A percentile compares a stretch with the other conserved stretches of the same genome.
Evolutionary conservation across 352 stramenopile genomes (phyloP).

Genomic region (Thalassiosira mediterranea): DNA sequence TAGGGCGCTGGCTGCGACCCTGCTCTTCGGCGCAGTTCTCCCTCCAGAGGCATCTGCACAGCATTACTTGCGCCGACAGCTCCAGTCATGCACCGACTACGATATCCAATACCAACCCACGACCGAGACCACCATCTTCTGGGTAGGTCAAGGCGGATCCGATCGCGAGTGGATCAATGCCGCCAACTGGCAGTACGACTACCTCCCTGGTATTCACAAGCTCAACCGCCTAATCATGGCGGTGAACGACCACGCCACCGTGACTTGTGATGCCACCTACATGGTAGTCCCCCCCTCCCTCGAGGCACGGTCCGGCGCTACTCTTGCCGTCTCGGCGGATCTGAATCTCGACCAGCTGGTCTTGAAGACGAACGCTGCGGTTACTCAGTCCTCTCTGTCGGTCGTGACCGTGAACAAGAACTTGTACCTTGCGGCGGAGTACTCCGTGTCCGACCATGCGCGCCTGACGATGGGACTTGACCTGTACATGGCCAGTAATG

Average conservation of each 20-base stretch:
- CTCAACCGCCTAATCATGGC: slow-evolving; percentile 2
- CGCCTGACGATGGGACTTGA: not conserved
- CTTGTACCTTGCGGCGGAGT: not conserved
- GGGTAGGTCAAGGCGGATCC: not conserved
- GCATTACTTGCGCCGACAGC: no score
- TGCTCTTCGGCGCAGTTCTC: no score
- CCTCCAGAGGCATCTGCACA: no score
- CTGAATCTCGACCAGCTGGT: not conserved
- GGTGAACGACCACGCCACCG: not conserved
- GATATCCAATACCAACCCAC: not conserved
- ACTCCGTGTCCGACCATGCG: not conserved
- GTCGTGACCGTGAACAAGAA: not conserved
- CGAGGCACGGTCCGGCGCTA: not conserved
- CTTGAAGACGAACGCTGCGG: not conserved
- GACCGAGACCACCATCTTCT: not conserved
- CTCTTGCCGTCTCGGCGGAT: not conserved
- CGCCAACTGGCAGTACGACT: not conserved
- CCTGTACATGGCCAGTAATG: not conserved
- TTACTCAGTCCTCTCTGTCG: not conserved
- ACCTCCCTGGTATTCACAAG: not conserved
- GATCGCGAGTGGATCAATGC: not conserved
- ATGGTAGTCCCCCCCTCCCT: not conserved
- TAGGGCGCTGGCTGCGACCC: no score
- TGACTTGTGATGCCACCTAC: not conserved
- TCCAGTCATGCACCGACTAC: not conserved